Evolutionary conservation across 2,329 filamentous ascomycete genomes (phyloP).

Genomic region (Aspergillus versicolor): DNA sequence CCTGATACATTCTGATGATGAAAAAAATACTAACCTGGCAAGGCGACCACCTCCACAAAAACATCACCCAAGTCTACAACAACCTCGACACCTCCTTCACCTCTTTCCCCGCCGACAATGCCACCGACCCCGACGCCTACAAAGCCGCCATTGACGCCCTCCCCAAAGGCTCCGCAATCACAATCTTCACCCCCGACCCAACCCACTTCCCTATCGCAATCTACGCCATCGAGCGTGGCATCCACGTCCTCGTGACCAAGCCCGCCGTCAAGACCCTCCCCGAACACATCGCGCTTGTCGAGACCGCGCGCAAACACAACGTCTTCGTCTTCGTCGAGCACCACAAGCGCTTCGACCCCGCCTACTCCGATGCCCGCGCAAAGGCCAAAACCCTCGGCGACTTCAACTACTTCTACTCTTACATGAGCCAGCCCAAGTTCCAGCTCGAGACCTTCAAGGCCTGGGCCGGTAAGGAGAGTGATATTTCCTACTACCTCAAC

Average conservation of each 20-base stretch:
- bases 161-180: conserved; percentile 15
- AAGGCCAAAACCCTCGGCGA: conserved; percentile 76
- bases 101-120: conserved; percentile 75
- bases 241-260: conserved; percentile 68
- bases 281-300: conserved; percentile 12
- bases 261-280: conserved; percentile 13
- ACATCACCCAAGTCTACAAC: conserved; percentile 87
- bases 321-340: conserved; percentile 59
- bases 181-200: conserved; percentile 50
- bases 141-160: conserved; percentile 16
- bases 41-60: conserved; percentile 82
- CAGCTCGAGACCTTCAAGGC: conserved; percentile 93
- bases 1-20: neutral
- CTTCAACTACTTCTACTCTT: conserved; percentile 98
- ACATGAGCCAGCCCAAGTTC: conserved; percentile 91
- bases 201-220: conserved; percentile 54
- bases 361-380: conserved; percentile 82
- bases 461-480: conserved; percentile 87
- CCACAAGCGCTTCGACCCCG: conserved; percentile 94
- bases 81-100: conserved; percentile 81
- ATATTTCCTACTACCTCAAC: conserved; percentile 96
- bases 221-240: conserved; percentile 82
- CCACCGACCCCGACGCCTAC: conserved; percentile 31
- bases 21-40: conserved; percentile 7
- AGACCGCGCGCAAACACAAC: conserved; percentile 12